phyloP scores from a whole-genome alignment of 768 basidiomycete species.

The Naganishia vishniacii region DNA sequence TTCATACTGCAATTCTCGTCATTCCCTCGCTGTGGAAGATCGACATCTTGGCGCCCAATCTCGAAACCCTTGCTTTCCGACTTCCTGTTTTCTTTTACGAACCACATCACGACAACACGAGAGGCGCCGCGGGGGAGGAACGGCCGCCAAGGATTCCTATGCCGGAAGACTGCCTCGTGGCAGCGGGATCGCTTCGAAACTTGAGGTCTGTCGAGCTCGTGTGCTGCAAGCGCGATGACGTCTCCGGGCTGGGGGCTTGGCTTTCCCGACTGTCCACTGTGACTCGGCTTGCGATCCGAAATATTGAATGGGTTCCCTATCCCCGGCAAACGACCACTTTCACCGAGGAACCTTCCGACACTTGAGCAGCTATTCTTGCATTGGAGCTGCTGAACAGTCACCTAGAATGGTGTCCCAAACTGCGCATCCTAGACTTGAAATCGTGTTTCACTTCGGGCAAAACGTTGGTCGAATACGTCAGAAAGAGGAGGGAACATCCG shows the following conservation, averaged over 20 bases:
- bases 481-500: not conserved
- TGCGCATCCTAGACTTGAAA: not conserved
- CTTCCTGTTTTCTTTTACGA: not conserved
- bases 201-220: not conserved
- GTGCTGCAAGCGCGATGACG: not conserved
- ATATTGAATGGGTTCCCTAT: not conserved
- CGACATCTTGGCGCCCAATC: constrained; percentile 3
- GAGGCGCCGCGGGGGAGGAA: not conserved
- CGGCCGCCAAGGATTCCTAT: not conserved
- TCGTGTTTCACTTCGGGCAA: not conserved
- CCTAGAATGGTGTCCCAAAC: not conserved
- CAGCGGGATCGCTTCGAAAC: not conserved
- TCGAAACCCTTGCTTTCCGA: not conserved
- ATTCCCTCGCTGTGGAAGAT: not conserved
- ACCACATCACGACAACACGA: not conserved
- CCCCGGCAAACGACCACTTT: not conserved
- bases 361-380: not conserved
- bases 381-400: not conserved
- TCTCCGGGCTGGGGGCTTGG: not conserved
- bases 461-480: not conserved
- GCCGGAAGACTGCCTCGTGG: not conserved
- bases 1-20: not conserved
- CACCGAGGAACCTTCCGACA: not conserved
- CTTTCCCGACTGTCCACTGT: not conserved
- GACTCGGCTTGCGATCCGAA: not conserved